phyloP scores from a whole-genome alignment of 345 rosid genomes.

The Firmiana major region DNA sequence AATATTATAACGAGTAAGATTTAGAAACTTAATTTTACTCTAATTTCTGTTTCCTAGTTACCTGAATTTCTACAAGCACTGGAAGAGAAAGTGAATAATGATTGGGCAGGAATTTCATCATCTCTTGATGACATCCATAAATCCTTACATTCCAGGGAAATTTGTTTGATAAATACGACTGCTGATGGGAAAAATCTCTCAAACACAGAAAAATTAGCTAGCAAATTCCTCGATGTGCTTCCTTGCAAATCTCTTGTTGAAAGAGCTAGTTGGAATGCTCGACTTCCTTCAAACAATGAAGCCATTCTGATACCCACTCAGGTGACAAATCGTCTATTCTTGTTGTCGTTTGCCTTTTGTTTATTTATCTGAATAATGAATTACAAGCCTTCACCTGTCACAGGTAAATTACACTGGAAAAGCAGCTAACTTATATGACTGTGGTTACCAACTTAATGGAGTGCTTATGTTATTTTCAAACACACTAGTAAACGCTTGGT shows the following conservation, averaged over 20 bases:
- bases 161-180: slow-evolving; percentile 84
- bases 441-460: slow-evolving; percentile 77
- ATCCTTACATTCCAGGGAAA: slow-evolving; percentile 67
- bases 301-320: slow-evolving; percentile 92
- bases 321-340: slow-evolving; percentile 32
- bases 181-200: slow-evolving; percentile 74
- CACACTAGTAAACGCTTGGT: slow-evolving; percentile 84
- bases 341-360: neutral
- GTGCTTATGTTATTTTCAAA: slow-evolving; percentile 90
- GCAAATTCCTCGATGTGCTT: slow-evolving; percentile 82
- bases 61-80: slow-evolving; percentile 68
- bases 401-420: slow-evolving; percentile 98
- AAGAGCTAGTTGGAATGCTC: slow-evolving; percentile 53
- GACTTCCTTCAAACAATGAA: slow-evolving; percentile 66
- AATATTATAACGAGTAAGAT: neutral
- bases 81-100: slow-evolving; percentile 79
- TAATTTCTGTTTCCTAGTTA: slow-evolving; percentile 40
- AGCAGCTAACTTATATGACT: slow-evolving; percentile 72
- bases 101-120: slow-evolving; percentile 83
- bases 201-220: slow-evolving; percentile 51
- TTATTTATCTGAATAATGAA: neutral
- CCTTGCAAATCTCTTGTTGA: slow-evolving; percentile 51
- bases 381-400: slow-evolving; percentile 10
- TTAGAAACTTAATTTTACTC: neutral
- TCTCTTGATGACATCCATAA: slow-evolving; percentile 84